These are phyloP conservation scores for Saccharomyces jurei DNA, from an alignment of 805 yeast species.

Conservation along the genomic window DNA sequence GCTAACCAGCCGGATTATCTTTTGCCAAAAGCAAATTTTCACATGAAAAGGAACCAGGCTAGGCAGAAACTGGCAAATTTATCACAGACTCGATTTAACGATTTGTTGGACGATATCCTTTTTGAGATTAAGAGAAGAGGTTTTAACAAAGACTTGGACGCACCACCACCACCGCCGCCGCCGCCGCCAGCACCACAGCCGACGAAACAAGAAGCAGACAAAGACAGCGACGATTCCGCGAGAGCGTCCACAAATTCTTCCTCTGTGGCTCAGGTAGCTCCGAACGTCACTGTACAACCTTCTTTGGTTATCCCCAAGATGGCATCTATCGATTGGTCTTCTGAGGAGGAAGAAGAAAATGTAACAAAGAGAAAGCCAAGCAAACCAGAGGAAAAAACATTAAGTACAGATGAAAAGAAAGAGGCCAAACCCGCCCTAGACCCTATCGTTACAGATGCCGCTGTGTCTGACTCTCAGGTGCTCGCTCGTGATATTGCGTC, in stretches of 20 bases:
- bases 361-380: neutral
- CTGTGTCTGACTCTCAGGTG: neutral
- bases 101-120: constrained; percentile 80
- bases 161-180: neutral
- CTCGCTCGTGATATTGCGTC: neutral
- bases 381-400: neutral
- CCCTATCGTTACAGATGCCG: neutral
- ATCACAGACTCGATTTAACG: constrained; percentile 76
- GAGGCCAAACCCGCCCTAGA: neutral
- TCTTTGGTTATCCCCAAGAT: constrained; percentile 76
- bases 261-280: constrained; percentile 3
- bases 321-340: constrained; percentile 80
- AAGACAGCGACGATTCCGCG: constrained; percentile 2
- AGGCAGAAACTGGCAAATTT: constrained; percentile 82
- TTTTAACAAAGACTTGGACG: constrained; percentile 33
- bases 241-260: constrained; percentile 8
- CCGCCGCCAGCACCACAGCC: neutral
- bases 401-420: neutral
- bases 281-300: constrained; percentile 42
- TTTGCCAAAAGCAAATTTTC: constrained; percentile 65
- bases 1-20: constrained; percentile 54
- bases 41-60: constrained; percentile 92
- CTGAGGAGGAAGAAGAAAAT: constrained; percentile 53
- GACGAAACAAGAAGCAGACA: neutral
- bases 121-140: constrained; percentile 77